Evolutionary conservation across 2,329 filamentous ascomycete genomes (phyloP).

Genomic region (Paramyrothecium sp.): DNA sequence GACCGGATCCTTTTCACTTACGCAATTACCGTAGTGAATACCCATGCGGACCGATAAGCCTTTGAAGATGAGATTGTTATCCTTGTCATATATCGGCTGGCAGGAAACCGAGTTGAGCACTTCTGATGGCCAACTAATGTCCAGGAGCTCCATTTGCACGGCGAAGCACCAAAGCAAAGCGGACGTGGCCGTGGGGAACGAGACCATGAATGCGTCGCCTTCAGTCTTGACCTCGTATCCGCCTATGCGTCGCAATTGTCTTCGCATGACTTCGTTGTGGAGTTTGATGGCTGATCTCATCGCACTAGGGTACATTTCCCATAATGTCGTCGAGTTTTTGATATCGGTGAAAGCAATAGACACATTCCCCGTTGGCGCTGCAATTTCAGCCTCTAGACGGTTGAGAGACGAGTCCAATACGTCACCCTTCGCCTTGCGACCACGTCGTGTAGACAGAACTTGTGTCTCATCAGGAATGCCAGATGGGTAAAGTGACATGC

Average conservation of each 20-base stretch:
- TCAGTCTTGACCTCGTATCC: conserved; percentile 99
- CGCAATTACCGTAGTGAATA: conserved; percentile 90
- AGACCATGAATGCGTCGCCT: conserved; percentile 99
- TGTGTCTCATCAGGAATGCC: conserved; percentile 69
- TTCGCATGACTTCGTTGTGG: conserved; percentile 95
- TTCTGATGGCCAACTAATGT: conserved; percentile 90
- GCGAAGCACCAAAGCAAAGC: conserved; percentile 96
- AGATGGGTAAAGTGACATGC: conserved; percentile 80
- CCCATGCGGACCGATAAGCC: conserved; percentile 97
- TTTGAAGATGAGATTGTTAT: conserved; percentile 87
- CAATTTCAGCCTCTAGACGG: conserved; percentile 84
- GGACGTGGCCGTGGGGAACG: conserved; percentile 92
- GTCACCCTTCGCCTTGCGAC: conserved; percentile 61
- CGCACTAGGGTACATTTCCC: conserved; percentile 91
- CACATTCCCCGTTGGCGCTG: conserved; percentile 85
- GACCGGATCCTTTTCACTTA: conserved; percentile 93
- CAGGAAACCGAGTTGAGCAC: conserved; percentile 85
- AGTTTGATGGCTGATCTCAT: conserved; percentile 97
- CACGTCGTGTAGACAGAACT: conserved; percentile 59
- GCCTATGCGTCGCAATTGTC: conserved; percentile 88
- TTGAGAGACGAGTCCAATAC: conserved; percentile 85
- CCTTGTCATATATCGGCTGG: conserved; percentile 77
- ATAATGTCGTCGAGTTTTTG: conserved; percentile 94
- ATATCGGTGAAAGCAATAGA: conserved; percentile 98
- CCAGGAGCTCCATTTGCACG: conserved; percentile 82